Evolutionary conservation across 768 basidiomycete species (phyloP).

Genomic region (Mycena galericulata): DNA sequence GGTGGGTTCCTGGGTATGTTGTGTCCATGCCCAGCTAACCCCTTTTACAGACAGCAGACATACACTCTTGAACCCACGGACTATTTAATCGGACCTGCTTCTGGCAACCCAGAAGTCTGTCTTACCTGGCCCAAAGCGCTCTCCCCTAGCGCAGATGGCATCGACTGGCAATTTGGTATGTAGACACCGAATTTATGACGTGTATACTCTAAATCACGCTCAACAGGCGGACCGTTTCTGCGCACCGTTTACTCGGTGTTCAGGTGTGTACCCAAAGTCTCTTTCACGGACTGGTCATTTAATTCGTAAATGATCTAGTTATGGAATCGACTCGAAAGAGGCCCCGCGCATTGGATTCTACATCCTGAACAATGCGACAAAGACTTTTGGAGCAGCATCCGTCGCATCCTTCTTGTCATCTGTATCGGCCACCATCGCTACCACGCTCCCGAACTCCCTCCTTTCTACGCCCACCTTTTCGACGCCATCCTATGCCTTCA

Average conservation of each 20-base stretch:
- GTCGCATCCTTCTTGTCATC: conserved; percentile 69
- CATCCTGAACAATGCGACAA: conserved; percentile 61
- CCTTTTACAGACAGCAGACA: conserved; percentile 52
- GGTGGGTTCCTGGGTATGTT: conserved; percentile 53
- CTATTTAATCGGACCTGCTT: conserved; percentile 79
- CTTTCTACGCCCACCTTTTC: conserved; percentile 73
- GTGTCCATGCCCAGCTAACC: not conserved
- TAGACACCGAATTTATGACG: not conserved
- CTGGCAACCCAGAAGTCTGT: conserved; percentile 74
- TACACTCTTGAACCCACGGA: conserved; percentile 81
- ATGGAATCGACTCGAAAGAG: conserved; percentile 80
- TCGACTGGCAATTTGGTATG: conserved; percentile 87
- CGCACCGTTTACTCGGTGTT: conserved; percentile 84
- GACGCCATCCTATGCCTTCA: conserved; percentile 75
- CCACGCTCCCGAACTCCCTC: conserved; percentile 78
- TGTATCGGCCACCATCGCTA: conserved; percentile 71
- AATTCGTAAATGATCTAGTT: conserved; percentile 53
- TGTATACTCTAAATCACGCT: not conserved
- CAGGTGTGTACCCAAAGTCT: conserved; percentile 60
- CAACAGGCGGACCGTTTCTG: conserved; percentile 71
- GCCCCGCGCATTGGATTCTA: conserved; percentile 86
- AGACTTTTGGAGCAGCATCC: conserved; percentile 52
- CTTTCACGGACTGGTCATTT: not conserved
- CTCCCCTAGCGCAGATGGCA: conserved; percentile 75
- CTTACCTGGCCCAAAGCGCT: conserved; percentile 79